These are phyloP conservation scores for Magnusiomyces ingens DNA, from an alignment of 1,139 yeast genomes.

Conservation along the genomic window DNA sequence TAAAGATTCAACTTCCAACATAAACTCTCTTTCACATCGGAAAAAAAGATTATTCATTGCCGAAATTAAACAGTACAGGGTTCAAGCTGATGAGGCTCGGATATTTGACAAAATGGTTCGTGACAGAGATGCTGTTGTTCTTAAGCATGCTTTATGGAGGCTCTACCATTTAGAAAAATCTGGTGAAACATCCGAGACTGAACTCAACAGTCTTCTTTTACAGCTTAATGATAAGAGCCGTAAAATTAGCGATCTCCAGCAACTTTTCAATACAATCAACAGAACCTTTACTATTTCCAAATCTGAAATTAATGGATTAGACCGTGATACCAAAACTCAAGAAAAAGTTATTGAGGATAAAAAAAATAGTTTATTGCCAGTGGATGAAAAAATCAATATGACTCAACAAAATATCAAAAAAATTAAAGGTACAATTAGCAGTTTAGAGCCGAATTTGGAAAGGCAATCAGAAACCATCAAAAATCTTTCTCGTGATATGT, in stretches of 20 bases:
- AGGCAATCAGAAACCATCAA: constrained; percentile 45
- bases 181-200: constrained; percentile 25
- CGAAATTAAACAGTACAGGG: constrained; percentile 74
- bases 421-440: constrained; percentile 47
- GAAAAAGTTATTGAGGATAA: constrained; percentile 40
- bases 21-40: constrained; percentile 58
- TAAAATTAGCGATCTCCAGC: background rate
- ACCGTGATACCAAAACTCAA: constrained; percentile 20
- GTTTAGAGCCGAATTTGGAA: constrained; percentile 45
- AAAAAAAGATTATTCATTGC: constrained; percentile 66
- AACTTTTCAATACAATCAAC: background rate
- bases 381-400: constrained; percentile 48
- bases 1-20: constrained; percentile 48
- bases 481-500: constrained; percentile 43
- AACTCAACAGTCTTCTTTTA: background rate
- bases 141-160: constrained; percentile 53
- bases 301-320: background rate
- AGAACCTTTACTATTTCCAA: background rate
- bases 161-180: constrained; percentile 55
- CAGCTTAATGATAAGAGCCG: background rate
- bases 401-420: constrained; percentile 43
- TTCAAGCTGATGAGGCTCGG: constrained; percentile 68
- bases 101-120: constrained; percentile 52
- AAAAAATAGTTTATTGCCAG: constrained; percentile 49
- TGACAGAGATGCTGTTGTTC: constrained; percentile 41